These are phyloP conservation scores for Pseudodiploospora longispora DNA, from an alignment of 2,329 filamentous ascomycete species.

Conservation along the genomic window DNA sequence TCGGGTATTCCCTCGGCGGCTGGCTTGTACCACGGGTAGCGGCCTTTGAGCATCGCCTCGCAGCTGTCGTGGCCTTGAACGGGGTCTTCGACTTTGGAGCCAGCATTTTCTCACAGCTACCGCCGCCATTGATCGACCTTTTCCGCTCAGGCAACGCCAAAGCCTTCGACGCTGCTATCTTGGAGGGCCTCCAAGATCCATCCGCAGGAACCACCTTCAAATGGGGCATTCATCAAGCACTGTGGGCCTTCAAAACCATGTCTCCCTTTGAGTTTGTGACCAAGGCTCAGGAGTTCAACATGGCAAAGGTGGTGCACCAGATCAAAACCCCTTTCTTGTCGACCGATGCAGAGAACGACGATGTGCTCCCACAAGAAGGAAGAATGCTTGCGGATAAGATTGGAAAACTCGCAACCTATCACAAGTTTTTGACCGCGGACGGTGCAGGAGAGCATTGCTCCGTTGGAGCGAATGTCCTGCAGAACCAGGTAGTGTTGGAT, in stretches of 20 bases:
- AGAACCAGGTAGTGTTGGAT: constrained; percentile 12
- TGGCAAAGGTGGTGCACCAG: constrained; percentile 9
- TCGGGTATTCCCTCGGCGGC: constrained; percentile 35
- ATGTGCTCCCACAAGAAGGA: constrained; percentile 12
- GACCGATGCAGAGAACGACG: constrained; percentile 14
- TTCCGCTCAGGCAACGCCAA: constrained; percentile 2
- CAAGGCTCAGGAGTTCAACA: background rate
- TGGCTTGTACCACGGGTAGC: constrained; percentile 32
- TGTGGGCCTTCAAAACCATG: constrained; percentile 18
- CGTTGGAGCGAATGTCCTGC: constrained; percentile 10
- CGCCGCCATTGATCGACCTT: background rate
- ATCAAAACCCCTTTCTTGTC: constrained; percentile 16
- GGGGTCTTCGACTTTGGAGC: constrained; percentile 26
- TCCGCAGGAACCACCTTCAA: constrained; percentile 9
- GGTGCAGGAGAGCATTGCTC: constrained; percentile 12
- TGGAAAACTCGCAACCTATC: constrained; percentile 7
- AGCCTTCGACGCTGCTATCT: constrained; percentile 13
- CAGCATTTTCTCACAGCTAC: constrained; percentile 1
- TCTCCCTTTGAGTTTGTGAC: constrained; percentile 16
- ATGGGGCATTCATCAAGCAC: constrained; percentile 18
- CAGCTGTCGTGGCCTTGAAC: constrained; percentile 31
- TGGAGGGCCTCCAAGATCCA: background rate
- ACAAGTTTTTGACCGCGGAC: constrained; percentile 9
- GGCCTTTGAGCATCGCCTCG: constrained; percentile 35
- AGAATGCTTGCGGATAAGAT: constrained; percentile 7